A percentile compares a stretch with the other conserved stretches of the same genome.
Evolutionary conservation across 1,284 basidiomycete genomes (phyloP).

Genomic region (Microbotryum lychnidis-dioicae): DNA sequence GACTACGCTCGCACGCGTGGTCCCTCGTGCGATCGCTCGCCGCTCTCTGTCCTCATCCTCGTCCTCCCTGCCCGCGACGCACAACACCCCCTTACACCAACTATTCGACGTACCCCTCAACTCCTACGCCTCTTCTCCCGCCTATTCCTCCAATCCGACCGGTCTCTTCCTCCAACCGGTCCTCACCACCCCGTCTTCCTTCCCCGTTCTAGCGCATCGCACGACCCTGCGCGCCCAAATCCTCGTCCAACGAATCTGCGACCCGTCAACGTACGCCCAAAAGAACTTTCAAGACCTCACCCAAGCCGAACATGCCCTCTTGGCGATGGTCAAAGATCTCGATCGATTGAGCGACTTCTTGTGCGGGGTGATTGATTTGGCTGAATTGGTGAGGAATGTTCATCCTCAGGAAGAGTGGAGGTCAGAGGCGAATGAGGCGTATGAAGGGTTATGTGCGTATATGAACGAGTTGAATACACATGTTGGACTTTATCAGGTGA

Average conservation of each 20-base stretch:
- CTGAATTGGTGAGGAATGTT: conserved; percentile 84
- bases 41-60: not conserved
- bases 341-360: conserved; percentile 91
- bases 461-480: conserved; percentile 98
- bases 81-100: conserved; percentile 16
- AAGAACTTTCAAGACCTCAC: conserved; percentile 26
- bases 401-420: conserved; percentile 83
- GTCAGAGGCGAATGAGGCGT: conserved; percentile 71
- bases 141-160: conserved; percentile 38
- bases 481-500: conserved; percentile 80
- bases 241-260: conserved; percentile 64
- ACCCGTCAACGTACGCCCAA: conserved; percentile 40
- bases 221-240: conserved; percentile 64
- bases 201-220: conserved; percentile 57
- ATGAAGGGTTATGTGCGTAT: conserved; percentile 86
- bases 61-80: no score
- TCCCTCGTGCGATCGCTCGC: not conserved
- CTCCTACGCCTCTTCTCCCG: conserved; percentile 8
- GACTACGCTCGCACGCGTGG: no score
- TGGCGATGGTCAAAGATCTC: conserved; percentile 82
- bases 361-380: conserved; percentile 92
- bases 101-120: conserved; percentile 19
- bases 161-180: conserved; percentile 65
- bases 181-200: conserved; percentile 54
- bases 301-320: conserved; percentile 51